phyloP scores from a whole-genome alignment of 2,329 filamentous ascomycete genomes.

The Stachybotrys chlorohalonatus region DNA sequence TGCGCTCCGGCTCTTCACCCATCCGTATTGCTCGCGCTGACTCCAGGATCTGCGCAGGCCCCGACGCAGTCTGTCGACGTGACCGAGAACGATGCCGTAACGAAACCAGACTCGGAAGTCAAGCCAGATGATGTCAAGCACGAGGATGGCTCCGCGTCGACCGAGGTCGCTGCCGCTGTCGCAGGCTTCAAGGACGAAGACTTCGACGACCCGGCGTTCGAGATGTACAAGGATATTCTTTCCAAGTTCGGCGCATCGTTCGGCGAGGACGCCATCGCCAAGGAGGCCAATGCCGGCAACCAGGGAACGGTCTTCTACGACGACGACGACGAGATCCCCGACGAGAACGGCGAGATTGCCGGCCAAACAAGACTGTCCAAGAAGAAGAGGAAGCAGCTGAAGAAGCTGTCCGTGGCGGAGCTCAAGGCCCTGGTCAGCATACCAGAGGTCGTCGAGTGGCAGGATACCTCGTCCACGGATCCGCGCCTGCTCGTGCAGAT shows the following conservation, averaged over 20 bases:
- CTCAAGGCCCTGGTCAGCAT: constrained; percentile 86
- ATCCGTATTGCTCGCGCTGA: constrained; percentile 7
- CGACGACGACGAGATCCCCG: constrained; percentile 78
- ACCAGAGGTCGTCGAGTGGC: constrained; percentile 96
- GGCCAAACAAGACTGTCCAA: constrained; percentile 71
- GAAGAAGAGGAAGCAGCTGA: constrained; percentile 86
- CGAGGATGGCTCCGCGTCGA: constrained; percentile 23
- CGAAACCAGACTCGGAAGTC: constrained; percentile 5
- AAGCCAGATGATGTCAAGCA: constrained; percentile 27
- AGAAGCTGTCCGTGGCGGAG: constrained; percentile 89
- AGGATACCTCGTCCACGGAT: constrained; percentile 85
- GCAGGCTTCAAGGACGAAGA: constrained; percentile 50
- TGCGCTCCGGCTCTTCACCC: constrained; percentile 13
- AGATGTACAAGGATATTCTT: constrained; percentile 77
- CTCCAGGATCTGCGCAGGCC: constrained; percentile 2
- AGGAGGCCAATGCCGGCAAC: constrained; percentile 59
- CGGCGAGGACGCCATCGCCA: constrained; percentile 53
- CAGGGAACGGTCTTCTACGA: constrained; percentile 80
- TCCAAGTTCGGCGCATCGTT: constrained; percentile 63
- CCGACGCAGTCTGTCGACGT: constrained; percentile 11
- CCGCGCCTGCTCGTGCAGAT: constrained; percentile 85
- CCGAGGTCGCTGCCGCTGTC: constrained; percentile 25
- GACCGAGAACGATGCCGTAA: constrained; percentile 9
- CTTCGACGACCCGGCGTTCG: constrained; percentile 63
- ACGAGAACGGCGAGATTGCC: constrained; percentile 66